Evolutionary conservation across 495 filamentous ascomycete species (phyloP).

Genomic region (Aspergillus carlsbadensis): DNA sequence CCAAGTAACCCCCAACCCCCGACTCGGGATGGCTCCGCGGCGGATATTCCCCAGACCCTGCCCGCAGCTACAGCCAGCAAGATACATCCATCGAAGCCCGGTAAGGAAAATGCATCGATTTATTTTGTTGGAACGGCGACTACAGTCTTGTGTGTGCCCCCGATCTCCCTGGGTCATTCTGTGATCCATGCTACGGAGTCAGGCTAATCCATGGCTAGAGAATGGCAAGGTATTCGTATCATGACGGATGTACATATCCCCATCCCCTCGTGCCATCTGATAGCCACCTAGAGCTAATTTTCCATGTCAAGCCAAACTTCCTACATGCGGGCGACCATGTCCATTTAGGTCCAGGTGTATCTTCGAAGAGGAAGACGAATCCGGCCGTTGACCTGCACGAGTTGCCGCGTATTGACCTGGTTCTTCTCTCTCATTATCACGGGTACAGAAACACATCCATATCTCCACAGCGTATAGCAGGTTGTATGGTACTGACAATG

Average conservation of each 20-base stretch:
- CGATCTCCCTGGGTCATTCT: no score
- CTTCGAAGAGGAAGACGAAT: slow-evolving; percentile 50
- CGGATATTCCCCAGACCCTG: slow-evolving; percentile 14
- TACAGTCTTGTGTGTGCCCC: slow-evolving; percentile 60
- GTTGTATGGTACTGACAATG: no score
- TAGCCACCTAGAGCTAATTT: no score
- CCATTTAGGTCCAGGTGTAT: slow-evolving; percentile 64
- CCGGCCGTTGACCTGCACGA: slow-evolving; percentile 61
- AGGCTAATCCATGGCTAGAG: slow-evolving; percentile 31
- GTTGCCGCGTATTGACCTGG: slow-evolving; percentile 59
- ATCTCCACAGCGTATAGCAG: no score
- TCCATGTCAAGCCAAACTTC: slow-evolving; percentile 55
- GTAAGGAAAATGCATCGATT: slow-evolving; percentile 44
- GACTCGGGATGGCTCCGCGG: not conserved
- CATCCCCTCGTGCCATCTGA: not conserved
- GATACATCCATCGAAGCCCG: slow-evolving; percentile 37
- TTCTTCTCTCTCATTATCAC: slow-evolving; percentile 68
- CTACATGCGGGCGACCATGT: slow-evolving; percentile 68
- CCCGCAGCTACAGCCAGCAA: slow-evolving; percentile 42
- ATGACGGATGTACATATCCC: slow-evolving; percentile 53
- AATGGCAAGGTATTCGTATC: slow-evolving; percentile 61
- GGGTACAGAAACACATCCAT: no score
- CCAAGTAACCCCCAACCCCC: not conserved
- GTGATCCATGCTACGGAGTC: no score
- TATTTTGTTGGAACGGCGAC: slow-evolving; percentile 68